These are phyloP conservation scores for Aspergillus uvarum DNA, from an alignment of 2,329 filamentous ascomycete species.

Conservation along the genomic window DNA sequence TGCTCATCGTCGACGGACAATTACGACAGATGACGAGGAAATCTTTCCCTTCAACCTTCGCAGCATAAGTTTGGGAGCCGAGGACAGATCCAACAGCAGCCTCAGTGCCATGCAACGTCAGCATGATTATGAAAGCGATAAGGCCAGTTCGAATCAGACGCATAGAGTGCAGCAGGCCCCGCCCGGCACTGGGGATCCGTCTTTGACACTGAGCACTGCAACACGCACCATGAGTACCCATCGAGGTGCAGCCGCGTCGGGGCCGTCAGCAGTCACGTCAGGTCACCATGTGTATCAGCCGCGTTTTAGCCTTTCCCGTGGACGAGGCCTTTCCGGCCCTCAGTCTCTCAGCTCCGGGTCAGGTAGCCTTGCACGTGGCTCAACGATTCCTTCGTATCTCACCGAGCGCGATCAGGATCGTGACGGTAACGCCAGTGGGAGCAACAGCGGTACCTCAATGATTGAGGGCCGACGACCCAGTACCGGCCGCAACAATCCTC, in stretches of 20 bases:
- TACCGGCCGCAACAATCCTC: conserved; percentile 31
- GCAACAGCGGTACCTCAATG: conserved; percentile 39
- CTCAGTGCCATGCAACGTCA: conserved; percentile 35
- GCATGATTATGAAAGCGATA: conserved; percentile 31
- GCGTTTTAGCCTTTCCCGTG: conserved; percentile 38
- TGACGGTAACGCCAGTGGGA: conserved; percentile 41
- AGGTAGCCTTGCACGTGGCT: conserved; percentile 41
- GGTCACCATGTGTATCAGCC: conserved; percentile 39
- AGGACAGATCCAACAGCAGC: conserved; percentile 35
- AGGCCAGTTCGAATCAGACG: conserved; percentile 21
- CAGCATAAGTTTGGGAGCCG: conserved; percentile 48
- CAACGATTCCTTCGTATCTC: conserved; percentile 31
- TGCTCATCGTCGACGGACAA: conserved; percentile 38
- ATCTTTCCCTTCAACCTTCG: conserved; percentile 48
- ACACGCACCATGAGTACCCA: conserved; percentile 22
- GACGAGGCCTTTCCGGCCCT: conserved; percentile 39
- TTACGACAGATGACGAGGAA: conserved; percentile 45
- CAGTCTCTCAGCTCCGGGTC: conserved; percentile 43
- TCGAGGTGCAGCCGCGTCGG: conserved; percentile 24
- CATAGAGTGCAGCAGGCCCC: conserved; percentile 21
- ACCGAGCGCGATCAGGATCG: conserved; percentile 39
- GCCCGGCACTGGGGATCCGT: conserved; percentile 21
- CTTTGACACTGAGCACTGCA: conserved; percentile 18
- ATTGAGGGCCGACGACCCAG: conserved; percentile 38
- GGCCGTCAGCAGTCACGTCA: conserved; percentile 28